Base-by-base conservation (phyloP, 2,329 filamentous ascomycete species). In the Decorospora gaudefroyi region DNA sequence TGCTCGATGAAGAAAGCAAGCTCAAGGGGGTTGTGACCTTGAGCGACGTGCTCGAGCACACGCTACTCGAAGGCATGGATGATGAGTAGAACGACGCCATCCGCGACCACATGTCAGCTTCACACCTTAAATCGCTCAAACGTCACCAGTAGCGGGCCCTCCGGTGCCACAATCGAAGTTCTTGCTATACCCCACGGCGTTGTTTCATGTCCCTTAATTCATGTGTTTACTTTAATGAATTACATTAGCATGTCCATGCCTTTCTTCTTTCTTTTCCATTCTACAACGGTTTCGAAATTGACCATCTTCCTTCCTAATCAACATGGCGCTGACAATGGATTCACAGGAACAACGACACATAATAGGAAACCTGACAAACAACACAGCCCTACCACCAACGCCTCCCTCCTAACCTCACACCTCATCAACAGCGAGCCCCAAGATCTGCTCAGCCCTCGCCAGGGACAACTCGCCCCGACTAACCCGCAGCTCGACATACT, bases 11-110 rank as follows among this genome's bases (percentile, higher is more conserved):
- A 55, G 82, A 91, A 38, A 89, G 85, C 67, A 84, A 85, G 57
- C 82, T 99, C 42, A 88, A 86, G 68, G 93, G 93, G 32, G 83
- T 99, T 42, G 84, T 99, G 48, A 96, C 91, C 5, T 78, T 99
- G 41, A 97, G 92, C 46, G 93, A 99, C 72, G 96, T 99, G 56
- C 81, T 99, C 57, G 90, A 95, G 64, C 96, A 99, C 68, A 89
- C 96, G 39, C 78, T 99, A 53, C 78, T 96, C 15, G 81, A 89
- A 58, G 88, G 88, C 38, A 86, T 89, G 63, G 84, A 83, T 56
- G 60, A 66, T 42, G 61, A 66, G 35, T 58, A 57, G 46, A 46
- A 44, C 21, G 21, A 42, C 12, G 29, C 19, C n/a, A 42, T 40
- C 32, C 30, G 26, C 25, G 16, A 34, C 27, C 36, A 36, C 27